Evolutionary conservation across 805 yeast species (phyloP).

Genomic region (Spathaspora hagerdaliae): DNA sequence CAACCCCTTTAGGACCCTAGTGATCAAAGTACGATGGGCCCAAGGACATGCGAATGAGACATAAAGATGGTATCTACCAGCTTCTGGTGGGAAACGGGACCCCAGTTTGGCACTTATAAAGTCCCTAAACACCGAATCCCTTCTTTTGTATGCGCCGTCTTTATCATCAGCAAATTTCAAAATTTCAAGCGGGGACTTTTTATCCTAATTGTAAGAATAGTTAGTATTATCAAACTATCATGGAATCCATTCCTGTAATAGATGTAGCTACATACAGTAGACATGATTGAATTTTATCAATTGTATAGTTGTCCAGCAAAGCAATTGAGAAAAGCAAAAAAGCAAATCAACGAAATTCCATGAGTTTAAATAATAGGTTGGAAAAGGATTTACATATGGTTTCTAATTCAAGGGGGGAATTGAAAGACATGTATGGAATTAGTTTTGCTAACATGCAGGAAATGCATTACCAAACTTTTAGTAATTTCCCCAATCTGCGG

Average conservation of each 20-base stretch:
- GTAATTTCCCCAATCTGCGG: too few species aligned
- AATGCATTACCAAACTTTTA: too few species aligned
- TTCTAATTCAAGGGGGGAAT: too few species aligned
- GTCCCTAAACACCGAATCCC: conserved; percentile 52
- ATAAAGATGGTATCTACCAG: conserved; percentile 78
- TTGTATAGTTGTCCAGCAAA: neutral
- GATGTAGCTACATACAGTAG: conserved; percentile 1
- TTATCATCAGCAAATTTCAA: conserved; percentile 41
- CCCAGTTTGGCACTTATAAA: conserved; percentile 54
- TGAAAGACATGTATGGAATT: too few species aligned
- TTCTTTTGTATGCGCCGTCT: conserved; percentile 20
- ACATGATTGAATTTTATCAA: neutral
- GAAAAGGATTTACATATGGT: too few species aligned
- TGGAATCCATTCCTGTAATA: neutral
- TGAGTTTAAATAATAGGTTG: too few species aligned
- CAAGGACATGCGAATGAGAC: conserved; percentile 93
- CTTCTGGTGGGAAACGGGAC: conserved; percentile 68
- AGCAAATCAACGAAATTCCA: too few species aligned
- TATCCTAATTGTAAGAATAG: neutral
- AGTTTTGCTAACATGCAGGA: too few species aligned
- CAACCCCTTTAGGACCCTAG: conserved; percentile 69
- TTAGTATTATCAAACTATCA: neutral
- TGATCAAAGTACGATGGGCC: conserved; percentile 84
- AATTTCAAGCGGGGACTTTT: conserved; percentile 28
- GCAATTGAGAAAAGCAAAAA: too few species aligned